These are phyloP conservation scores for Saturnispora gosingensis DNA, from an alignment of 805 yeast species.

Conservation along the genomic window DNA sequence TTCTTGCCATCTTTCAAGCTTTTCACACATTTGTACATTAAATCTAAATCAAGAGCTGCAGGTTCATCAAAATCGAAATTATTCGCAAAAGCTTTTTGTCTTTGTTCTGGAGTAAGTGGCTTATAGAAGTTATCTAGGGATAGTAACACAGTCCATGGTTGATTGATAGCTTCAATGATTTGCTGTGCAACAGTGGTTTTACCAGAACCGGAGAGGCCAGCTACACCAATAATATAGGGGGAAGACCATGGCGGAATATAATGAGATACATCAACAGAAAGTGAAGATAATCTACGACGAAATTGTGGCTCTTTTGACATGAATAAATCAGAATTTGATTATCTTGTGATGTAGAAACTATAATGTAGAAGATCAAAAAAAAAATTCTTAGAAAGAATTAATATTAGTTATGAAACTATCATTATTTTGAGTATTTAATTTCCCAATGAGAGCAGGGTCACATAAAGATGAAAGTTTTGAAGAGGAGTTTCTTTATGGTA, in stretches of 20 bases:
- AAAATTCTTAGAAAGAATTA: not conserved
- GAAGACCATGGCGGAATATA: slow-evolving; percentile 84
- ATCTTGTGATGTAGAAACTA: not conserved
- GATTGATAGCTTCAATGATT: slow-evolving; percentile 66
- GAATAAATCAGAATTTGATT: not conserved
- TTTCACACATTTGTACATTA: slow-evolving; percentile 52
- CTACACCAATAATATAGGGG: slow-evolving; percentile 81
- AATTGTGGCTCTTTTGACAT: not conserved
- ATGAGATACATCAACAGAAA: slow-evolving; percentile 13
- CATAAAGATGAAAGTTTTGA: not conserved
- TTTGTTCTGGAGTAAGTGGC: slow-evolving; percentile 56
- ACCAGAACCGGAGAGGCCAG: slow-evolving; percentile 85
- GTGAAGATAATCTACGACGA: slow-evolving; percentile 3
- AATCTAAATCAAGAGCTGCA: slow-evolving; percentile 70
- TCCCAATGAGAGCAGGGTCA: not conserved
- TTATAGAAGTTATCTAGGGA: slow-evolving; percentile 88
- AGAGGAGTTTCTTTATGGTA: slow-evolving; percentile 3
- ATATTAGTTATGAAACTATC: not conserved
- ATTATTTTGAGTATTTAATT: not conserved
- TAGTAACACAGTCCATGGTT: slow-evolving; percentile 89
- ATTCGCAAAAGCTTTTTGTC: slow-evolving; percentile 52
- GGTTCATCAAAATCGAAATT: slow-evolving; percentile 87
- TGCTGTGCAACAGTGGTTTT: slow-evolving; percentile 85
- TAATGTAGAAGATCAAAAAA: not conserved
- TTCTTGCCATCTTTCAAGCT: slow-evolving; percentile 62